These are phyloP conservation scores for Ilex paraguariensis DNA, from an alignment of 305 asterid species.

Conservation along the genomic window DNA sequence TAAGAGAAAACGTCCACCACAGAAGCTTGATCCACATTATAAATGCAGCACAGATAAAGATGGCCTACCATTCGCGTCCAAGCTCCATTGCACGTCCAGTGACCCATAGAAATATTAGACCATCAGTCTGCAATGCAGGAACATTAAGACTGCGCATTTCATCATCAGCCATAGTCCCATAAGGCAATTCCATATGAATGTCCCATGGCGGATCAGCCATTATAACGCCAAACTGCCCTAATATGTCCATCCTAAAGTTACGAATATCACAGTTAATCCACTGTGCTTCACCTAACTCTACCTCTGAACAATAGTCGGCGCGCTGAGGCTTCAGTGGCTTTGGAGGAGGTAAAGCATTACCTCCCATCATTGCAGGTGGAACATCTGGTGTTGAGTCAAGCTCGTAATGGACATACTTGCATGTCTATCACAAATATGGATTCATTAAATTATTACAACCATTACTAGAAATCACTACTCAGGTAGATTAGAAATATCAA, in stretches of 20 bases:
- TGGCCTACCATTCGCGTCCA: constrained; percentile 92
- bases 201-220: constrained; percentile 99
- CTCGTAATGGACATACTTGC: constrained; percentile 98
- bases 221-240: constrained; percentile 94
- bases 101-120: constrained; percentile 96
- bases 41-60: background rate
- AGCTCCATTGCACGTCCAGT: constrained; percentile 99
- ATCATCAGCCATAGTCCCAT: constrained; percentile 99
- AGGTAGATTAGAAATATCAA: constrained; percentile 10
- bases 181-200: constrained; percentile 98
- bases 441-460: constrained; percentile 15
- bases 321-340: constrained; percentile 79
- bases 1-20: no score
- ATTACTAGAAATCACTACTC: background rate
- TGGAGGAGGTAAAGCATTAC: constrained; percentile 44
- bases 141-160: constrained; percentile 97
- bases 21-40: no score
- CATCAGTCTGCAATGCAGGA: constrained; percentile 97
- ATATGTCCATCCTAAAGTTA: constrained; percentile 87
- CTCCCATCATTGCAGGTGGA: constrained; percentile 77
- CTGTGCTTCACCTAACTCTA: constrained; percentile 95
- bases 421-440: constrained; percentile 47
- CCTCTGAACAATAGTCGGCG: constrained; percentile 95
- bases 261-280: constrained; percentile 99
- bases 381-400: constrained; percentile 90